Conservation (phyloP, 2,329 filamentous ascomycete genomes). For the Cylindrodendrum hubeiense region DNA sequence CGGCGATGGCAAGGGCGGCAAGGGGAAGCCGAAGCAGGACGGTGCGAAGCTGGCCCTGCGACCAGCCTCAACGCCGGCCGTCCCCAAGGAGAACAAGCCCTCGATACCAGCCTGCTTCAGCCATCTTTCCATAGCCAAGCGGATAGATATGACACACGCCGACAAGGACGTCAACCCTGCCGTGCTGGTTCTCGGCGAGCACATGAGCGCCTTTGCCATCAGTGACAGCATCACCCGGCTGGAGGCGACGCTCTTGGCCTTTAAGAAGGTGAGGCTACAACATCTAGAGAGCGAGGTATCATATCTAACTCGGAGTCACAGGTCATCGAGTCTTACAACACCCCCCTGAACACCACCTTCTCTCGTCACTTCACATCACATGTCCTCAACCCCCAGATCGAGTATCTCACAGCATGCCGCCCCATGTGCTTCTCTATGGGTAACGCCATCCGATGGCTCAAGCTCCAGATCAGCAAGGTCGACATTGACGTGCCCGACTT, state of each 20-base stretch:
- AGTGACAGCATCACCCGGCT: constrained; percentile 91
- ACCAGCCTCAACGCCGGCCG: constrained; percentile 49
- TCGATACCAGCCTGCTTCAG: constrained; percentile 81
- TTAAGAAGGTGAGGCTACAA: constrained; percentile 76
- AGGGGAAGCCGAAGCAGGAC: constrained; percentile 62
- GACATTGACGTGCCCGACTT: constrained; percentile 87
- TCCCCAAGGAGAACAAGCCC: constrained; percentile 66
- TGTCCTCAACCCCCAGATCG: constrained; percentile 93
- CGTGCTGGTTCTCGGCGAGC: constrained; percentile 86
- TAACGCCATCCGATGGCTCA: constrained; percentile 94
- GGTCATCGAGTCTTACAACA: constrained; percentile 94
- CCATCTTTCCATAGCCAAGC: constrained; percentile 79
- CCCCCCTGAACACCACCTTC: constrained; percentile 85
- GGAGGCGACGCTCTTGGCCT: constrained; percentile 87
- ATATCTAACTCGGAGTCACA: constrained; percentile 51
- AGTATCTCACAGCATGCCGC: constrained; percentile 92
- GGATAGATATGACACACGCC: constrained; percentile 67
- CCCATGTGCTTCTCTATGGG: constrained; percentile 97
- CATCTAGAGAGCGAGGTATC: background rate
- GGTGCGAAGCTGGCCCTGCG: constrained; percentile 52
- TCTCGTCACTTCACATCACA: constrained; percentile 93
- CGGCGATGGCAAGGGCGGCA: constrained; percentile 60
- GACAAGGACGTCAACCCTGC: constrained; percentile 87
- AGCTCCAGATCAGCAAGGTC: constrained; percentile 90
- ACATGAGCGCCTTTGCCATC: constrained; percentile 89